Evolutionary conservation across 1,139 yeast species (phyloP).

Genomic region (Pichia sp.): DNA sequence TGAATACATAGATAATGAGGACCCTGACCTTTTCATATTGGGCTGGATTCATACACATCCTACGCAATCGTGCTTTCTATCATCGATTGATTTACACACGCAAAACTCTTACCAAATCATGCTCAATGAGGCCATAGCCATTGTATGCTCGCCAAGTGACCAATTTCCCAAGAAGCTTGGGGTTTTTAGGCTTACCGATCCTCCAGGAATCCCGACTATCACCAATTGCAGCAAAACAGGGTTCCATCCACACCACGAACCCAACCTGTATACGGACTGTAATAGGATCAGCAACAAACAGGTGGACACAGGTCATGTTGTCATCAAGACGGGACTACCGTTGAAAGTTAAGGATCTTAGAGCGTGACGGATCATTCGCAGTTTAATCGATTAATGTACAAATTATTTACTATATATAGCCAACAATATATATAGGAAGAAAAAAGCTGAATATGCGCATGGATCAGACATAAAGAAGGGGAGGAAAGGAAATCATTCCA

Average conservation of each 20-base stretch:
- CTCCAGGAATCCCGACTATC: constrained; percentile 52
- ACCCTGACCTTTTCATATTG: constrained; percentile 43
- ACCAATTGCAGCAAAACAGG: constrained; percentile 43
- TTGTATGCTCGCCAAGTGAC: constrained; percentile 53
- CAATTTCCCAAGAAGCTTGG: constrained; percentile 44
- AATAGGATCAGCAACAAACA: constrained; percentile 26
- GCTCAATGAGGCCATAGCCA: constrained; percentile 64
- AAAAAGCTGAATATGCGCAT: not conserved
- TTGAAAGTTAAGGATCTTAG: constrained; percentile 43
- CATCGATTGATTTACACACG: constrained; percentile 59
- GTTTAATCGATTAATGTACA: constrained; percentile 2
- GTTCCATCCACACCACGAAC: constrained; percentile 56
- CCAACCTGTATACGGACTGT: constrained; percentile 44
- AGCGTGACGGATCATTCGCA: too few relatives aligned
- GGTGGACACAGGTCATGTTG: constrained; percentile 45
- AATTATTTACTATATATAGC: not conserved
- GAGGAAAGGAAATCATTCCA: too few relatives aligned
- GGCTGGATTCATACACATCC: constrained; percentile 75
- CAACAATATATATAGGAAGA: not conserved
- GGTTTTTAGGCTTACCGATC: constrained; percentile 54
- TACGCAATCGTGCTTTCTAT: constrained; percentile 57
- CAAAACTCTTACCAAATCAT: constrained; percentile 60
- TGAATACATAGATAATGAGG: constrained; percentile 47
- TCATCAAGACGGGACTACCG: constrained; percentile 40
- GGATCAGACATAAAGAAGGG: not conserved